Evolutionary conservation across 169 alveolate species (phyloP).

Genomic region (Plasmodium gallinaceum): DNA sequence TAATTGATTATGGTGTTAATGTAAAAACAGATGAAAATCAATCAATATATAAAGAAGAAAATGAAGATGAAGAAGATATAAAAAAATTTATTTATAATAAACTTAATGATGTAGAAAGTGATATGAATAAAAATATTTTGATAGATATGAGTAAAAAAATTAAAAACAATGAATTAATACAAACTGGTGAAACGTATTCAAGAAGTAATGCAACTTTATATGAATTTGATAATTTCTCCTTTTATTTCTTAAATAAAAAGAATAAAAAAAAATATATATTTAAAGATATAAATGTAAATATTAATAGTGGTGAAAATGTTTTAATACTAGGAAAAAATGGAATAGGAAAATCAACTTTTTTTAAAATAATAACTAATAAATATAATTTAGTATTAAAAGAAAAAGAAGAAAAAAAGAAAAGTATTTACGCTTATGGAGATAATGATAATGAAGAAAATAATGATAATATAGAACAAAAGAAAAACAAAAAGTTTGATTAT

Average conservation of each 20-base stretch:
- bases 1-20: not conserved
- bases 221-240: constrained; percentile 71
- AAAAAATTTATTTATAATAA: constrained; percentile 31
- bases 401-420: constrained; percentile 12
- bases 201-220: constrained; percentile 72
- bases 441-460: constrained; percentile 14
- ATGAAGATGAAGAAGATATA: constrained; percentile 22
- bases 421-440: constrained; percentile 65
- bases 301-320: constrained; percentile 78
- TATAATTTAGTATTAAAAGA: constrained; percentile 23
- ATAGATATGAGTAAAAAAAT: constrained; percentile 73
- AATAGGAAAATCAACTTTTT: constrained; percentile 83
- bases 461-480: not conserved
- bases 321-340: constrained; percentile 84
- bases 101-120: constrained; percentile 38
- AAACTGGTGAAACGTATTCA: constrained; percentile 76
- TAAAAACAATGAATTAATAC: constrained; percentile 68
- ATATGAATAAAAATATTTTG: constrained; percentile 54
- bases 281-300: constrained; percentile 70
- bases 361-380: constrained; percentile 76
- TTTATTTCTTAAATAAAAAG: constrained; percentile 35
- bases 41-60: not conserved
- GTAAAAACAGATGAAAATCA: not conserved
- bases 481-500: constrained; percentile 5
- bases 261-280: constrained; percentile 74